Percentiles rank a stretch among this genome's conserved stretches.
Evolutionary conservation across 768 basidiomycete genomes (phyloP).

Genomic region (Wakefieldia striispora): DNA sequence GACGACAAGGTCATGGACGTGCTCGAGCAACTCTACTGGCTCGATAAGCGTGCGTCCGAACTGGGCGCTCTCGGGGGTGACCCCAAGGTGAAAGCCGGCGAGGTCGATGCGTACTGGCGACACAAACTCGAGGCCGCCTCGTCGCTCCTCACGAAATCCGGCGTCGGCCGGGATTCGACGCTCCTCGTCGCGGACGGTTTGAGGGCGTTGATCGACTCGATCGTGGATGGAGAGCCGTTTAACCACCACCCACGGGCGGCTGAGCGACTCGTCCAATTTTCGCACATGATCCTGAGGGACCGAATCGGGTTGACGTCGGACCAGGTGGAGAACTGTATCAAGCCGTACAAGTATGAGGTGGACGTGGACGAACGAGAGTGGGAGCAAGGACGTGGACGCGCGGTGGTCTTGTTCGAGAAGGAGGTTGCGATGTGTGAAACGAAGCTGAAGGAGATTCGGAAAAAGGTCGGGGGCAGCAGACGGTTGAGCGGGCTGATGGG

Average conservation of each 20-base stretch:
- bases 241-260: slow-evolving; percentile 85
- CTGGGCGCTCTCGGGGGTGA: slow-evolving; percentile 70
- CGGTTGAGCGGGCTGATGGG: slow-evolving; percentile 71
- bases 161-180: slow-evolving; percentile 92
- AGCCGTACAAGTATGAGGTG: slow-evolving; percentile 98
- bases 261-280: slow-evolving; percentile 88
- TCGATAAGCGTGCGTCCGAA: slow-evolving; percentile 81
- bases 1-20: slow-evolving; percentile 98
- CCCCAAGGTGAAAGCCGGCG: slow-evolving; percentile 63
- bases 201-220: slow-evolving; percentile 84
- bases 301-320: slow-evolving; percentile 93
- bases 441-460: slow-evolving; percentile 83
- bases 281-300: slow-evolving; percentile 89
- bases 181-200: slow-evolving; percentile 93
- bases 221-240: slow-evolving; percentile 88
- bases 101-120: slow-evolving; percentile 89
- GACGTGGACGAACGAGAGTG: slow-evolving; percentile 93
- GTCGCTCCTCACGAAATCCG: slow-evolving; percentile 91
- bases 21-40: slow-evolving; percentile 96
- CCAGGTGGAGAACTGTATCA: slow-evolving; percentile 99
- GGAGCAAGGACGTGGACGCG: slow-evolving; percentile 75
- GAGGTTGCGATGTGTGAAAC: slow-evolving; percentile 83
- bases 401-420: slow-evolving; percentile 78
- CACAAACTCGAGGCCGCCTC: slow-evolving; percentile 96
- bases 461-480: slow-evolving; percentile 84